These are phyloP conservation scores for Sodiomyces alkalinus DNA, from an alignment of 2,329 filamentous ascomycete species.

Conservation along the genomic window DNA sequence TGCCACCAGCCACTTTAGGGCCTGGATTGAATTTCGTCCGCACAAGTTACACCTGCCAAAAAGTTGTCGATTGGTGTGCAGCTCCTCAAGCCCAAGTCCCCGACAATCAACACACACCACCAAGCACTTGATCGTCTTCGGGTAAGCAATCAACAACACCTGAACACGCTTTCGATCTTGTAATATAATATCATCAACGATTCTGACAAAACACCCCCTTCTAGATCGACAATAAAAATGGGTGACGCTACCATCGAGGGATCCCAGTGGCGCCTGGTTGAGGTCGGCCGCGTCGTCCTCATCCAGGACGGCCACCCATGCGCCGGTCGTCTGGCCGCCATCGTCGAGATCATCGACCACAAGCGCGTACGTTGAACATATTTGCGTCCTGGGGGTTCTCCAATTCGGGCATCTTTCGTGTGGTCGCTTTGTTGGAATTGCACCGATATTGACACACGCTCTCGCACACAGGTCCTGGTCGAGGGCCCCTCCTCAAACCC, in stretches of 20 bases:
- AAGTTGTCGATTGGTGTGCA: too few relatives aligned
- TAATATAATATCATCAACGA: too few relatives aligned
- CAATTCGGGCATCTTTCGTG: too few relatives aligned
- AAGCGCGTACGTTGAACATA: constrained; percentile 88
- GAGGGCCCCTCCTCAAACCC: constrained; percentile 81
- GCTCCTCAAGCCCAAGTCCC: too few relatives aligned
- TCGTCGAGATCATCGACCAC: constrained; percentile 99
- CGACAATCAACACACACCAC: constrained; percentile 1
- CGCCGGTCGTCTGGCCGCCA: constrained; percentile 75
- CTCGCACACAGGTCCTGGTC: constrained; percentile 64
- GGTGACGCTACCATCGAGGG: constrained; percentile 69
- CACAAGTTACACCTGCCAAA: too few relatives aligned
- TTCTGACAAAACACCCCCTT: constrained; percentile 12
- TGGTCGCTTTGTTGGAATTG: too few relatives aligned
- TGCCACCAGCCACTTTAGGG: too few relatives aligned
- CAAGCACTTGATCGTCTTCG: constrained; percentile 1
- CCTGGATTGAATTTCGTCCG: too few relatives aligned
- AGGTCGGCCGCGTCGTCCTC: constrained; percentile 95
- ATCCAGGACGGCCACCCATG: constrained; percentile 66
- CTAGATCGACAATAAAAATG: constrained; percentile 54
- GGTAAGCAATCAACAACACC: constrained; percentile 8
- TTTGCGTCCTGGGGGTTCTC: too few relatives aligned
- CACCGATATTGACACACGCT: constrained; percentile 1
- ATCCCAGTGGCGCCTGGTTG: constrained; percentile 87
- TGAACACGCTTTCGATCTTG: constrained; percentile 12